Base-by-base conservation (phyloP, 1,139 yeast species). In the Eremothecium gossypii region DNA sequence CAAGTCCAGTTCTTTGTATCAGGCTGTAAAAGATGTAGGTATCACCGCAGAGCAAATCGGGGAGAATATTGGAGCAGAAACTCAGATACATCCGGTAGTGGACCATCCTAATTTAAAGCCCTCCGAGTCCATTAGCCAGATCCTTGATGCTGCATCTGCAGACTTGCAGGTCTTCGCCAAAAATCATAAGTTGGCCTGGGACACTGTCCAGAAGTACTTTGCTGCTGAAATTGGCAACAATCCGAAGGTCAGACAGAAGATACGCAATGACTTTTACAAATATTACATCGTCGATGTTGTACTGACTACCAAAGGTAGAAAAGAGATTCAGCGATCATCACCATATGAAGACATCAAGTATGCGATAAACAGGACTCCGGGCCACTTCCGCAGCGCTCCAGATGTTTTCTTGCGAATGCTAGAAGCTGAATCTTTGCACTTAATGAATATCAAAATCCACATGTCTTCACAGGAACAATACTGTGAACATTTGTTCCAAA, bases 301-400 rank as follows among this genome's bases (percentile, higher is more conserved):
- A 11, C 66, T 89, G 33, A 89, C 97, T 0, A 94, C 87, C 49
- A 87, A 85, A 64, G 99, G 99, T 47, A 77, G 77, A 54, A 70
- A 77, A 38, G 78, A 82, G 49, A 91, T 91, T 49, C 94, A 83
- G 51, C 79, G 76, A 44, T 79, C 79, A 48, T 81, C 91, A 49
- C 83, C 91, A 1, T 89, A 79, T 55, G 86, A 83, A 46, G 96
- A 86, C 56, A 81, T 93, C 66, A 93, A 91, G 61, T 93, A 91
- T 62, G 95, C 96, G 12, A 74, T 78, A 43, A 83, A 86, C 62
- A 74, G 93, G 55, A 72, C 85, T 1, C 81, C 91, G 8, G 73
- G 74, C 8, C 91, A 87, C 46, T 74, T 93, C 54, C 74, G 77
- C 3, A 70, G 70, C 36, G 71, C 77, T 41, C 97, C 98, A 0